phyloP scores from a whole-genome alignment of 176 grass and related monocot genomes.

The Luzula sylvatica region DNA sequence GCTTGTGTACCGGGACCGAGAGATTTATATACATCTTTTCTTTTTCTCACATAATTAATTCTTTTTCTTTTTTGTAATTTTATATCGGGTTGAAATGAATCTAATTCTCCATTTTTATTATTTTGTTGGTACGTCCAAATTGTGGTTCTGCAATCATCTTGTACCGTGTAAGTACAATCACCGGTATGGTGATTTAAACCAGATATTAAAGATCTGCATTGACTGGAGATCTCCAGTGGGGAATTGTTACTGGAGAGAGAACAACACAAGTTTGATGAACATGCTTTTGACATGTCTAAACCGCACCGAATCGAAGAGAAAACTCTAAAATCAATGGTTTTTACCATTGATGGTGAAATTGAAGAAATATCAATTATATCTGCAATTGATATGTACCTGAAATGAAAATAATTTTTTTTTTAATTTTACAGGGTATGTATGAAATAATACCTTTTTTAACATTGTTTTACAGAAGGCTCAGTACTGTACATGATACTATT shows the following conservation, averaged over 20 bases:
- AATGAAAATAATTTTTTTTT: conserved; percentile 11
- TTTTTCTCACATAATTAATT: conserved; percentile 52
- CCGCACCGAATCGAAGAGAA: conserved; percentile 69
- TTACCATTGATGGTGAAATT: conserved; percentile 36
- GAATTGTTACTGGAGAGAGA: conserved; percentile 41
- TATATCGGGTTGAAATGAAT: conserved; percentile 82
- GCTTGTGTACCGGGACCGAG: conserved; percentile 69
- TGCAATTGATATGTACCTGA: conserved; percentile 77
- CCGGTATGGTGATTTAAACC: conserved; percentile 40
- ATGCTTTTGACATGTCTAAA: conserved; percentile 52
- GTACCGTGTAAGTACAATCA: conserved; percentile 55
- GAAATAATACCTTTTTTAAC: not conserved
- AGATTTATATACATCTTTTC: conserved; percentile 60
- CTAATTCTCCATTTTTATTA: conserved; percentile 41
- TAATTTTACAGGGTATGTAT: not conserved
- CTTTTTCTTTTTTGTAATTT: conserved; percentile 71
- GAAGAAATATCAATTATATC: conserved; percentile 76
- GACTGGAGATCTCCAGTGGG: conserved; percentile 34
- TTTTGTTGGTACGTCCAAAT: conserved; percentile 71
- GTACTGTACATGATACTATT: too few species aligned
- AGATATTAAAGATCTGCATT: conserved; percentile 59
- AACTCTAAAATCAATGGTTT: conserved; percentile 78
- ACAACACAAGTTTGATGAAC: conserved; percentile 55
- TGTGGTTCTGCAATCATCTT: conserved; percentile 82
- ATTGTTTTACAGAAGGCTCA: not conserved